Conservation (phyloP, 129 eudicot species). For the Flaveria robusta region DNA sequence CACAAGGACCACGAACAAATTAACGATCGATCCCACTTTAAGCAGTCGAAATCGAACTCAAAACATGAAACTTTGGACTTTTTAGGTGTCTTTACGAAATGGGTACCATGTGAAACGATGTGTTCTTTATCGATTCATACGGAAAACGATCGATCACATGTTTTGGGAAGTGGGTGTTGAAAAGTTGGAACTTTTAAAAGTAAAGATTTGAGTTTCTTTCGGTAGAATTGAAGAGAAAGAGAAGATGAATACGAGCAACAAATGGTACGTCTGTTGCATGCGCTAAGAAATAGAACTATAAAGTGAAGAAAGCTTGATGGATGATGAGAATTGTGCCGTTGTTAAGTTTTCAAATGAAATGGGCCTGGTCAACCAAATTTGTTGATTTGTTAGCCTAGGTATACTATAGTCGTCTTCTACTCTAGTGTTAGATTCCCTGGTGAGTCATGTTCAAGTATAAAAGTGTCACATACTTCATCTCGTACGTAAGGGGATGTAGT, state of each 20-base stretch:
- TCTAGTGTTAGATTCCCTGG: background rate
- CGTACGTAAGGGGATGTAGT: too few species aligned
- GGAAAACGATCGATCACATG: slow-evolving; percentile 42
- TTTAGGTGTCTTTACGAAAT: slow-evolving; percentile 33
- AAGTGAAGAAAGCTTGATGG: background rate
- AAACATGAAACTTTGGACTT: slow-evolving; percentile 19
- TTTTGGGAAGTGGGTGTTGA: slow-evolving; percentile 14
- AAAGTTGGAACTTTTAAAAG: slow-evolving; percentile 28
- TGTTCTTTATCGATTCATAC: slow-evolving; percentile 22
- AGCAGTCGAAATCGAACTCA: slow-evolving; percentile 13
- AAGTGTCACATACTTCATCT: too few species aligned
- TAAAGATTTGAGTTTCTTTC: slow-evolving; percentile 17
- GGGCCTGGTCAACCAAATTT: slow-evolving; percentile 24
- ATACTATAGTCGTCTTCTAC: background rate
- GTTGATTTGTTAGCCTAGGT: background rate
- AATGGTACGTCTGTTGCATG: slow-evolving; percentile 39
- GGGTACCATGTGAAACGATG: slow-evolving; percentile 38
- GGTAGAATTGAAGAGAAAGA: background rate
- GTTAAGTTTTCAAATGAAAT: slow-evolving; percentile 6
- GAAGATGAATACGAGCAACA: background rate
- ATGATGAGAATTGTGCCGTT: slow-evolving; percentile 14
- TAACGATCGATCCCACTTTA: slow-evolving; percentile 18
- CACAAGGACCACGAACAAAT: slow-evolving; percentile 20
- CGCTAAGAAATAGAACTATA: slow-evolving; percentile 16
- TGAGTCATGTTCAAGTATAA: too few species aligned